Conservation (phyloP, 2,329 filamentous ascomycete genomes). For the Fusarium sp. region DNA sequence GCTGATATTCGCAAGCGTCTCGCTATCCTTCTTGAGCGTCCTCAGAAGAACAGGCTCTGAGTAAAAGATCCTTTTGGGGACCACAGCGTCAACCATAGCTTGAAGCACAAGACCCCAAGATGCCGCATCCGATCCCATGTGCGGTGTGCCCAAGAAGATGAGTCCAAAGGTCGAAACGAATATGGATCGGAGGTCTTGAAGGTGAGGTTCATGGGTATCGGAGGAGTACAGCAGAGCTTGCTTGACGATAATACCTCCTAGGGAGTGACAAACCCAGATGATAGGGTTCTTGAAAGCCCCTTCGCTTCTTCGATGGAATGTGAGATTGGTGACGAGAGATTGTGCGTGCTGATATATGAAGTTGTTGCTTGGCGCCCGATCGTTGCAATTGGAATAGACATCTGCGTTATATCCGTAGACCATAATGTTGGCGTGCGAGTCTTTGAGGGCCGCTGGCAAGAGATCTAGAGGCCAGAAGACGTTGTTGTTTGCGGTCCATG, state of each 20-base stretch:
- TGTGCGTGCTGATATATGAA: constrained; percentile 78
- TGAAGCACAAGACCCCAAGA: constrained; percentile 76
- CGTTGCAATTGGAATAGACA: constrained; percentile 60
- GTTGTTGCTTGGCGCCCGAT: constrained; percentile 70
- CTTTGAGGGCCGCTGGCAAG: constrained; percentile 68
- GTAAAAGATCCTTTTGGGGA: constrained; percentile 74
- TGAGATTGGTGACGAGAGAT: constrained; percentile 71
- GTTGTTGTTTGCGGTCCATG: constrained; percentile 68
- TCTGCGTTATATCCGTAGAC: constrained; percentile 82
- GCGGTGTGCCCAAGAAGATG: constrained; percentile 81
- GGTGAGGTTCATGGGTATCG: constrained; percentile 67
- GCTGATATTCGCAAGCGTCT: constrained; percentile 80
- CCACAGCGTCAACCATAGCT: constrained; percentile 71
- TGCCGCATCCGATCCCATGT: constrained; percentile 75
- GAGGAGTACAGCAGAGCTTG: constrained; percentile 74
- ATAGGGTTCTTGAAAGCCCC: constrained; percentile 71
- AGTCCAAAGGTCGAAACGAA: constrained; percentile 81
- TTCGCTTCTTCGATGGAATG: constrained; percentile 69
- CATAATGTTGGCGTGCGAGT: constrained; percentile 70
- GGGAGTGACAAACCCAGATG: constrained; percentile 79
- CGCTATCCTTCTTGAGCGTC: constrained; percentile 78
- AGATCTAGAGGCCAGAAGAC: constrained; percentile 78
- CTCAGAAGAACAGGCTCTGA: constrained; percentile 74
- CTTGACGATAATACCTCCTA: constrained; percentile 79
- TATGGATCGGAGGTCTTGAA: constrained; percentile 73